Conservation (phyloP, 345 rosid genomes). For the Eucalyptus sideroxylon region DNA sequence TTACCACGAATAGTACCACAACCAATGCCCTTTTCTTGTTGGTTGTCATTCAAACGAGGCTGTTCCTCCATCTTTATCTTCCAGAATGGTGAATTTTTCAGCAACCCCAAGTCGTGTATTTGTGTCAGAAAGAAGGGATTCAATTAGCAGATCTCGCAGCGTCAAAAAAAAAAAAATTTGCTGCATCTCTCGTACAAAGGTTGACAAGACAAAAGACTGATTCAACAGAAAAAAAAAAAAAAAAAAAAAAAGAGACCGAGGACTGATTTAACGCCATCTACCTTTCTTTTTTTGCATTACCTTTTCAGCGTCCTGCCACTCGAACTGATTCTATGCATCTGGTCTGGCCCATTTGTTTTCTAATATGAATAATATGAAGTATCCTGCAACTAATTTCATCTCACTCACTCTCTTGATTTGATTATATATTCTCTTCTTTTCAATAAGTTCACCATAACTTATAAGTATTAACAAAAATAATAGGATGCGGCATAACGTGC, state of each 20-base stretch:
- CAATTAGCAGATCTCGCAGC: not conserved
- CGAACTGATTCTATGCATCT: not conserved
- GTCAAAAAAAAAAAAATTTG: not conserved
- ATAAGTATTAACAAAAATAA: not conserved
- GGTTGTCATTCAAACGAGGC: not conserved
- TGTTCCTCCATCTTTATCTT: not conserved
- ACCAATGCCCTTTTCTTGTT: not conserved
- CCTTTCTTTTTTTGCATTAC: not conserved
- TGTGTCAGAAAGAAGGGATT: not conserved
- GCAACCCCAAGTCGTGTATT: not conserved
- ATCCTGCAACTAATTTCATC: not conserved
- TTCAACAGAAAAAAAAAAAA: not conserved
- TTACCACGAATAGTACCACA: not conserved
- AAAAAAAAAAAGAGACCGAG: not conserved
- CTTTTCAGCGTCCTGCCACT: not conserved
- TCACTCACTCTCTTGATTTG: not conserved
- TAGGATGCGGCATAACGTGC: not conserved
- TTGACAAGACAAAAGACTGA: not conserved
- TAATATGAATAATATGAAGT: not conserved
- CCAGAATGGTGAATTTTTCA: not conserved
- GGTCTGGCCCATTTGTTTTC: not conserved
- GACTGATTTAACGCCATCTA: not conserved
- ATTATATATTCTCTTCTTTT: not conserved
- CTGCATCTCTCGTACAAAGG: not conserved
- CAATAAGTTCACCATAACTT: rapidly evolving